These are phyloP conservation scores for Populus hybrid DNA, from an alignment of 441 rosid genomes.

Conservation along the genomic window DNA sequence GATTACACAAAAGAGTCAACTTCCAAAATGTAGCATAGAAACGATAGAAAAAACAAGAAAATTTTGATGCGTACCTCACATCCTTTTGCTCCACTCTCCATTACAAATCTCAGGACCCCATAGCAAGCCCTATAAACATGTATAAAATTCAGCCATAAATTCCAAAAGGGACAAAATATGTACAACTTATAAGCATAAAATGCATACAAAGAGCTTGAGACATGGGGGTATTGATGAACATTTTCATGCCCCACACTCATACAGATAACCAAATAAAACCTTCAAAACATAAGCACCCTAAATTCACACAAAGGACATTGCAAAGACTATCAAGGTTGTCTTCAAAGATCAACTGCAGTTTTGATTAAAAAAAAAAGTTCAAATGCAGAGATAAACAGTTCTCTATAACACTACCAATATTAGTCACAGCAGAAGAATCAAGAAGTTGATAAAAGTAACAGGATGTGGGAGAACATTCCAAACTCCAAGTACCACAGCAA, in stretches of 20 bases:
- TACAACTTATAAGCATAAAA: neutral
- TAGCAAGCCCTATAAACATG: constrained; percentile 48
- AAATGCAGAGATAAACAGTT: neutral
- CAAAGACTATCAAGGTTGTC: neutral
- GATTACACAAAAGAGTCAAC: neutral
- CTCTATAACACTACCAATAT: neutral
- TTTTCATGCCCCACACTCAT: neutral
- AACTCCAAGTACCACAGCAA: constrained; percentile 25
- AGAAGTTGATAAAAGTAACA: neutral
- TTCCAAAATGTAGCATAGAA: neutral
- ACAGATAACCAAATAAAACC: neutral
- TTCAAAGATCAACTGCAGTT: neutral
- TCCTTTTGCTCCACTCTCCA: constrained; percentile 81
- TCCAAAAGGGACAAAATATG: neutral
- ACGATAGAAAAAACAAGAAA: neutral
- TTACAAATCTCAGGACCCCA: constrained; percentile 61
- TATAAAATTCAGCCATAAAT: neutral
- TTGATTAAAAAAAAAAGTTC: too few species aligned
- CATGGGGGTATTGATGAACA: neutral
- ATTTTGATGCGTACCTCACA: constrained; percentile 44
- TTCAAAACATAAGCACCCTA: neutral
- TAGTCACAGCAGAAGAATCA: neutral
- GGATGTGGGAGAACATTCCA: constrained; percentile 30
- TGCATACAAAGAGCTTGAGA: neutral
- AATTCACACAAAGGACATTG: neutral